Base-by-base conservation (phyloP, 257 asterid genomes). In the Paulownia fortunei region DNA sequence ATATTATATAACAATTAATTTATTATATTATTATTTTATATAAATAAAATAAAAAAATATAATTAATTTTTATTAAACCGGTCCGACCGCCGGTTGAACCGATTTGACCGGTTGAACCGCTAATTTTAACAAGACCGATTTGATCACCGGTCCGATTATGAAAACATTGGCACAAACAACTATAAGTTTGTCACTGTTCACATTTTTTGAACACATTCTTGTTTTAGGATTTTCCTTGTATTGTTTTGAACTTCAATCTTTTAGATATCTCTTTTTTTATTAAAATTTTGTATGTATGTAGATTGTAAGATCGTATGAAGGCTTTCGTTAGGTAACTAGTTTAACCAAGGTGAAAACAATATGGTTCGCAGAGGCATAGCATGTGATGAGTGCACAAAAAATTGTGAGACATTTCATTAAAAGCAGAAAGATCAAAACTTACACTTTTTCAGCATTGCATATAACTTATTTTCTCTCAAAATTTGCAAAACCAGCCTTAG, bases 361-460 rank as follows among this genome's bases (percentile, higher is more conserved):
- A 81, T 81, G 79, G 74, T 30, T 27, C 44, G 69, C 21, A 21
- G 52, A 41, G 51, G 74, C 47, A 8, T 55, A 69, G 81, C 73
- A 7, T 37, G 69, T 52, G 69, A 73, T 3, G 71, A 36, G 27
- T 16, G 80, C 69, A n/a, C 18, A 26, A 42, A 3, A 24, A 34
- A n/a, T 18, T 39, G 71, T 36, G 59, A 78, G 81, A 34, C 36
- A 19, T 6, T 26, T 30, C 83, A 54, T 68, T 30, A 12, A 36
- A 77, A 76, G 56, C 76, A 2, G 36, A 56, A 26, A 54, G 67
- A 49, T 13, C 8, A n/a, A n/a, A n/a, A n/a, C n/a, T n/a, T n/a
- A n/a, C n/a, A n/a, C n/a, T n/a, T n/a, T n/a, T n/a, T n/a, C n/a
- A n/a, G n/a, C n/a, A n/a, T n/a, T n/a, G n/a, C n/a, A n/a, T n/a